Base-by-base conservation (phyloP, 345 rosid species). In the Rhizophora apiculata region DNA sequence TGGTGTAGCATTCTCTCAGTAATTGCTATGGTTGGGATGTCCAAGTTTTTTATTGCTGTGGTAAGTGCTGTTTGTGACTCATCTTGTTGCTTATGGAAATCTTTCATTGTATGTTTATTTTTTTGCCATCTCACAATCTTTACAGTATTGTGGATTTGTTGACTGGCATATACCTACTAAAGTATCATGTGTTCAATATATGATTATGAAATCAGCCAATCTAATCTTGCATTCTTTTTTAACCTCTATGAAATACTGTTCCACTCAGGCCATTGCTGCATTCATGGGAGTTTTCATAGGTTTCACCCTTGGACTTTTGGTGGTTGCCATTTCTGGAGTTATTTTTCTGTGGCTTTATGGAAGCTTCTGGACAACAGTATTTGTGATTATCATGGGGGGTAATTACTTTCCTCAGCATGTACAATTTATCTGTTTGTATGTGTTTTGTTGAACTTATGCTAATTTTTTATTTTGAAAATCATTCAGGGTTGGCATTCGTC, bases 1-100 rank as follows among this genome's bases (percentile, higher is more conserved):
- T 95, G 97, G 99, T 92, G 96, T 79, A 86, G 97, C 80, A 81
- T 88, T 68, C 80, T 95, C 75, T 90, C 99, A 54, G 79, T 80
- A 46, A 77, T 90, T 77, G 86, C 91, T 20, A 87, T 92, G 97
- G 84, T 78, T 51, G 99, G 99, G 73, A 71, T 85, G 68, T 60
- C 77, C 78, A 95, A 85, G 78, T 89, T 92, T 78, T 78, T 90
- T 60, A 34, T 90, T 77, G 73, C 83, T 72, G 72, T 80, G 91
- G 99, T 95, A 83, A 85, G 99, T 63, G 30, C 51, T 55, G 62
- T 49, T 36, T 68, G 64, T 31, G 2, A 61, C 72, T 61, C 67
- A 61, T 65, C 56, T 27, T 51, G n/a, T 32, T 34, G 37, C 55
- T 52, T 69, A 18, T 13, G 49, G 49, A 43, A 43, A 43, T 43